Evolutionary conservation across 345 rosid genomes (phyloP).

Genomic region (Salix suchowensis): DNA sequence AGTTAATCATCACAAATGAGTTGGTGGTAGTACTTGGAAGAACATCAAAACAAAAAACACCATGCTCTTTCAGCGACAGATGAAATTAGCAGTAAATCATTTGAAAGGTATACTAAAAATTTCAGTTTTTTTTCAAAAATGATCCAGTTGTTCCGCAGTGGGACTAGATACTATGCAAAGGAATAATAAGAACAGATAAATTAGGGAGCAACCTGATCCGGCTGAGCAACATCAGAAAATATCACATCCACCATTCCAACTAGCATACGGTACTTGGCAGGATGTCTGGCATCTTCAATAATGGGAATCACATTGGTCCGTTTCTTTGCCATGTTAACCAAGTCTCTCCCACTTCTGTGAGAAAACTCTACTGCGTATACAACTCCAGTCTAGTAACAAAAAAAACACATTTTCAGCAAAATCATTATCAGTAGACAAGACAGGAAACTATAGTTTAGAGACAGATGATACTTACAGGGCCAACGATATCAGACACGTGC

Average conservation of each 20-base stretch:
- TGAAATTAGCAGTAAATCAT: too few species aligned
- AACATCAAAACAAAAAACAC: neutral
- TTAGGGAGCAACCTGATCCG: slow-evolving; percentile 75
- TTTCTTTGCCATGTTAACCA: slow-evolving; percentile 99
- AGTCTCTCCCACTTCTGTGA: slow-evolving; percentile 92
- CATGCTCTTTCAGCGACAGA: too few species aligned
- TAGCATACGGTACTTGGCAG: slow-evolving; percentile 91
- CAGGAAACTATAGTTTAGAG: neutral
- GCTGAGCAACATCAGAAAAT: slow-evolving; percentile 99
- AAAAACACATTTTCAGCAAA: neutral
- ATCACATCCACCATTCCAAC: slow-evolving; percentile 99
- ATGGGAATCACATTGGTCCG: slow-evolving; percentile 89
- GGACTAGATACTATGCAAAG: neutral
- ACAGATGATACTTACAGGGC: slow-evolving; percentile 58
- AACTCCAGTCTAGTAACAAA: slow-evolving; percentile 53
- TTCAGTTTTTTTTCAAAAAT: neutral
- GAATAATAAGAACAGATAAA: neutral
- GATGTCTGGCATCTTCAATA: slow-evolving; percentile 99
- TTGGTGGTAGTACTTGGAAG: neutral
- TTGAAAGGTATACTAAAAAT: neutral
- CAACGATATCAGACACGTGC: slow-evolving; percentile 93
- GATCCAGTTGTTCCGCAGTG: neutral
- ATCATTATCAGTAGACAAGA: neutral
- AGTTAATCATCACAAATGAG: neutral
- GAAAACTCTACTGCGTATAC: slow-evolving; percentile 98